These are phyloP conservation scores for Diaporthe sp. DNA, from an alignment of 2,329 filamentous ascomycete species.

Conservation along the genomic window DNA sequence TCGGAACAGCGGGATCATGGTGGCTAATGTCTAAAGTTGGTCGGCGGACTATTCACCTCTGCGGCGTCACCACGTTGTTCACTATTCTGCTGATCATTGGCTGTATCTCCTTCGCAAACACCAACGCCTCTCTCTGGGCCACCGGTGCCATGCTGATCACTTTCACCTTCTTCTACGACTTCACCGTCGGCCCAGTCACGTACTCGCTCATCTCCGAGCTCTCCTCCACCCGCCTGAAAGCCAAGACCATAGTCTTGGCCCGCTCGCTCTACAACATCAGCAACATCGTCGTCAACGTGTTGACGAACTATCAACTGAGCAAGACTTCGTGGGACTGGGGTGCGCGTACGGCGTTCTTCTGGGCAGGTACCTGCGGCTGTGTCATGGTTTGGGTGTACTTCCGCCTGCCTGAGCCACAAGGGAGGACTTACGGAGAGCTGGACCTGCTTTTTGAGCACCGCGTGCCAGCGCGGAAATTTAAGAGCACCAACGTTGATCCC, in stretches of 20 bases:
- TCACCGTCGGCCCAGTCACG: constrained; percentile 89
- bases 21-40: constrained; percentile 84
- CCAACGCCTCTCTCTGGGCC: constrained; percentile 75
- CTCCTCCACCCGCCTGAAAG: constrained; percentile 84
- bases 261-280: constrained; percentile 87
- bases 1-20: constrained; percentile 86
- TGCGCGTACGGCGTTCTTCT: constrained; percentile 90
- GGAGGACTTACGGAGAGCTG: constrained; percentile 87
- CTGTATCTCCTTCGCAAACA: constrained; percentile 73
- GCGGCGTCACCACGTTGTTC: constrained; percentile 80
- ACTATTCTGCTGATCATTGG: constrained; percentile 88
- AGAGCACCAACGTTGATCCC: constrained; percentile 68
- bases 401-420: constrained; percentile 83
- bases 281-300: constrained; percentile 82
- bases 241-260: constrained; percentile 91
- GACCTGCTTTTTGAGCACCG: constrained; percentile 86
- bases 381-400: constrained; percentile 88
- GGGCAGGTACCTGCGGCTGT: constrained; percentile 77
- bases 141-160: constrained; percentile 88
- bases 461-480: constrained; percentile 81
- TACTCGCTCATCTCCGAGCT: constrained; percentile 91
- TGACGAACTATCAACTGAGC: constrained; percentile 95
- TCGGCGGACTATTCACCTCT: constrained; percentile 81
- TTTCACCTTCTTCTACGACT: constrained; percentile 87
- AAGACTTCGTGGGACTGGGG: constrained; percentile 89